phyloP scores from a whole-genome alignment of 768 basidiomycete species.

The Mrakia hoshinonis region DNA sequence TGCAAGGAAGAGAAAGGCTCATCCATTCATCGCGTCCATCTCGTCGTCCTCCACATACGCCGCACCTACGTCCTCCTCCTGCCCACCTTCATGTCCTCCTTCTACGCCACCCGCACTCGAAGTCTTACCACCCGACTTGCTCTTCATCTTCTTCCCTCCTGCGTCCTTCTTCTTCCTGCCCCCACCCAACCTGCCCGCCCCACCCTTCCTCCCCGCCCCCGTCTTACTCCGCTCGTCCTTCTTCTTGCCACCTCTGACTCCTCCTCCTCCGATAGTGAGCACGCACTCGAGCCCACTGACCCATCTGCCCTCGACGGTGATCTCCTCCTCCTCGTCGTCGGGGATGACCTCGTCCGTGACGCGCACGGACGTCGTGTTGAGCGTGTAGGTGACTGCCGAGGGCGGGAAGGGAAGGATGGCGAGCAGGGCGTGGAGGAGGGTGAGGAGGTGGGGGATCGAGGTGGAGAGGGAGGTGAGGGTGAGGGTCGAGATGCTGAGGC shows the following conservation, averaged over 20 bases:
- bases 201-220: background rate
- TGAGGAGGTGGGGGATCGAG: conserved; percentile 40
- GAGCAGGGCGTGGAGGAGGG: conserved; percentile 39
- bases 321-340: conserved; percentile 35
- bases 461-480: conserved; percentile 38
- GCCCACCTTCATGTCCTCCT: background rate
- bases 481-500: conserved; percentile 25
- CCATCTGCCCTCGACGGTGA: conserved; percentile 12
- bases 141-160: background rate
- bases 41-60: conserved; percentile 21
- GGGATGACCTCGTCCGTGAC: conserved; percentile 36
- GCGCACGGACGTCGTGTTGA: conserved; percentile 25
- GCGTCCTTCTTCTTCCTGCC: background rate
- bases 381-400: conserved; percentile 35
- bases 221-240: background rate
- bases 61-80: background rate
- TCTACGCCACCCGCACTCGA: background rate
- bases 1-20: background rate
- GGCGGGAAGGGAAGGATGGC: conserved; percentile 40
- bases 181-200: background rate
- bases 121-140: background rate
- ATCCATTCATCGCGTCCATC: conserved; percentile 28
- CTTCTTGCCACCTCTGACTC: background rate
- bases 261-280: conserved; percentile 8
- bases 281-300: conserved; percentile 20